Percentiles rank a stretch among this genome's conserved stretches.
These are phyloP conservation scores for Kwoniella sp. DNA, from an alignment of 768 basidiomycete genomes.

Conservation along the genomic window DNA sequence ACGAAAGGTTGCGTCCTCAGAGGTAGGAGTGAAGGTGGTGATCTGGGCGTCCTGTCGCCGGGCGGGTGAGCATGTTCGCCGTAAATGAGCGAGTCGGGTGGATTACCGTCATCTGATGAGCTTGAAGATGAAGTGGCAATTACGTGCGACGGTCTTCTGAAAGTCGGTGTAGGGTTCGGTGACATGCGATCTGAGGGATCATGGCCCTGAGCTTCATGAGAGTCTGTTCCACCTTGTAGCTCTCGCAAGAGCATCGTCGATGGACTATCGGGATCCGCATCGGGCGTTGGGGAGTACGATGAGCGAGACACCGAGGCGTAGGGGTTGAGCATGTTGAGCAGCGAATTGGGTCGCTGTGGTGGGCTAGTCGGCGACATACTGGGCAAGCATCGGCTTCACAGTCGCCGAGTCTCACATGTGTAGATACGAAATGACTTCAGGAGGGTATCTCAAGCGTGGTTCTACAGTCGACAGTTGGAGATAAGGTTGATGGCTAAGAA, in stretches of 20 bases:
- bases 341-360: conserved; percentile 21
- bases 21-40: conserved; percentile 5
- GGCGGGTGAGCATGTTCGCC: conserved; percentile 21
- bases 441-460: too few relatives aligned
- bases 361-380: conserved; percentile 26
- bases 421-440: too few relatives aligned
- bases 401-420: background rate
- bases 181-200: conserved; percentile 16
- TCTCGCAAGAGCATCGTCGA: conserved; percentile 46
- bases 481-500: too few relatives aligned
- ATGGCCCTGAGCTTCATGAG: background rate
- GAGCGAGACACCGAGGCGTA: conserved; percentile 41
- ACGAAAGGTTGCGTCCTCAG: conserved; percentile 2
- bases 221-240: conserved; percentile 34
- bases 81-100: conserved; percentile 33
- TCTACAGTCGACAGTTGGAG: too few relatives aligned
- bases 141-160: conserved; percentile 16
- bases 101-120: conserved; percentile 30
- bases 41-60: conserved; percentile 25
- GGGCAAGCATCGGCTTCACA: background rate
- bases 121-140: conserved; percentile 25
- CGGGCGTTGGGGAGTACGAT: conserved; percentile 27
- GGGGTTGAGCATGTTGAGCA: conserved; percentile 38
- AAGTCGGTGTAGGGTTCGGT: conserved; percentile 31
- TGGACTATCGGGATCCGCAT: conserved; percentile 43